These are phyloP conservation scores for Thraustochytrium striatum DNA, from an alignment of 352 stramenopile species.

Conservation along the genomic window DNA sequence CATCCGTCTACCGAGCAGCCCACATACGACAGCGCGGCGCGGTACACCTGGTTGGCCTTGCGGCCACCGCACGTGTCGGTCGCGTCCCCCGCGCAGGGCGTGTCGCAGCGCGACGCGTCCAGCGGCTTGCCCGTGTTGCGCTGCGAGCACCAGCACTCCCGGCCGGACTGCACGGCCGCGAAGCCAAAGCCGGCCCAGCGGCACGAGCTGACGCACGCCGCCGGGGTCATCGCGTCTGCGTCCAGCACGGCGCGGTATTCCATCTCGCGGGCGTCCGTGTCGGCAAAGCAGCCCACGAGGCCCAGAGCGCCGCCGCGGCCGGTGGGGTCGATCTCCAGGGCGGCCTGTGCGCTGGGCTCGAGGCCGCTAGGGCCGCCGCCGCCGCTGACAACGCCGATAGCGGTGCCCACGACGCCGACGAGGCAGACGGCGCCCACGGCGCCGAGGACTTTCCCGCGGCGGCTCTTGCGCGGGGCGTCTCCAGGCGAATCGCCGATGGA, in stretches of 20 bases:
- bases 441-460: no score
- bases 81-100: neutral
- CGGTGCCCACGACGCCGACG: no score
- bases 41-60: no score
- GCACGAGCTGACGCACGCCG: neutral
- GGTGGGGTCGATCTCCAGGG: no score
- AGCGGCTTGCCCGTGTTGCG: neutral
- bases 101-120: neutral
- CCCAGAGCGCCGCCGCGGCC: no score
- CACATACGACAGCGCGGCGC: neutral
- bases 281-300: neutral
- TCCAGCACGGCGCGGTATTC: neutral
- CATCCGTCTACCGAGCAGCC: neutral
- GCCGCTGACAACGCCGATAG: no score
- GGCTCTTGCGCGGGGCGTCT: no score
- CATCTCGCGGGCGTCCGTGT: neutral
- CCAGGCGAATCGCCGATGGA: no score
- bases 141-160: neutral
- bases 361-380: no score
- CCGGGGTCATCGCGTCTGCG: neutral
- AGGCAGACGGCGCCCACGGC: no score
- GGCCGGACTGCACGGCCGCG: neutral
- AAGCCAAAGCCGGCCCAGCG: neutral
- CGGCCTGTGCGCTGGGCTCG: no score
- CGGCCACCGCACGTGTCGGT: neutral